phyloP scores from a whole-genome alignment of 768 basidiomycete species.

The Suillus brevipes region DNA sequence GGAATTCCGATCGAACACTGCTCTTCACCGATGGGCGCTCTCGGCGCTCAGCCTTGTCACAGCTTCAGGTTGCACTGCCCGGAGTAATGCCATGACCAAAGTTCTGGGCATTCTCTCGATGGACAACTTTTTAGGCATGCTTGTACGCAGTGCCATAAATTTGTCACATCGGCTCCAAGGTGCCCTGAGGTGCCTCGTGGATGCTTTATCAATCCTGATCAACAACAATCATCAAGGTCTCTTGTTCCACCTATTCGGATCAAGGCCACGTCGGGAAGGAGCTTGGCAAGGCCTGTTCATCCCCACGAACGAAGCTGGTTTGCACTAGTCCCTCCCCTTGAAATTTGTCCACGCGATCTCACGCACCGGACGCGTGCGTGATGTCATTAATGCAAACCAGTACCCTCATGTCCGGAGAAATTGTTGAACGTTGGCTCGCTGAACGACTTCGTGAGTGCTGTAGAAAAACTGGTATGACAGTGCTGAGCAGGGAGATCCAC shows the following conservation, averaged over 20 bases:
- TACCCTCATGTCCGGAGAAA: background rate
- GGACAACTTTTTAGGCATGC: background rate
- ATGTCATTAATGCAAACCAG: constrained; percentile 1
- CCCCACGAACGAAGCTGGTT: background rate
- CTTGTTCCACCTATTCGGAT: background rate
- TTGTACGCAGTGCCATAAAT: background rate
- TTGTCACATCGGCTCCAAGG: background rate
- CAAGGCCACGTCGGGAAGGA: background rate
- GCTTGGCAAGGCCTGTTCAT: background rate
- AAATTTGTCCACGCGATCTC: background rate
- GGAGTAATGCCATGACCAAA: background rate
- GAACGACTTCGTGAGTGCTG: constrained; percentile 1
- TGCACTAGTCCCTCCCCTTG: background rate
- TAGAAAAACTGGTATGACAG: background rate
- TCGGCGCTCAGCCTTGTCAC: background rate
- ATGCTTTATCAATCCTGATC: background rate
- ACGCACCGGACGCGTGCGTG: background rate
- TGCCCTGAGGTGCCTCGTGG: background rate
- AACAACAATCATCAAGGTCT: background rate
- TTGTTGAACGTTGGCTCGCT: background rate
- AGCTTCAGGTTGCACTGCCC: constrained; percentile 2
- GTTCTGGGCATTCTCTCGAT: background rate
- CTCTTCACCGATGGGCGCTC: background rate
- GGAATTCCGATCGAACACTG: background rate
- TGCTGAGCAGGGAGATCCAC: background rate